These are phyloP conservation scores for Coccinonectria pachysandricola DNA, from an alignment of 2,329 filamentous ascomycete genomes.

Conservation along the genomic window DNA sequence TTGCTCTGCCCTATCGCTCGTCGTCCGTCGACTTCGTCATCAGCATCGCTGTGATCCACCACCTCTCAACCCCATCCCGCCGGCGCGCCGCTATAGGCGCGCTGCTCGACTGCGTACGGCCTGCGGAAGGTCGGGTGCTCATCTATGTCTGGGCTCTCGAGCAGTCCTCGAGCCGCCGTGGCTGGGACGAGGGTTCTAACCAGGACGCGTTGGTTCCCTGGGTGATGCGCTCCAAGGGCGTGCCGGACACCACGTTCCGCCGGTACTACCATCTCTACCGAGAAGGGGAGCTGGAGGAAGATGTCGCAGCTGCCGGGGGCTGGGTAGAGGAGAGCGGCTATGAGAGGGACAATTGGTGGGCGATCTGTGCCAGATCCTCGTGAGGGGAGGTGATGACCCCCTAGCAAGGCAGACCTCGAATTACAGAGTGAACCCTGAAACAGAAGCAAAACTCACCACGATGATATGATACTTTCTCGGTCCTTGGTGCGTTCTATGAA, in stretches of 20 bases:
- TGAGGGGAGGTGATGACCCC: constrained; percentile 6
- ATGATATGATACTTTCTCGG: too few species aligned
- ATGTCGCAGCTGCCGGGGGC: constrained; percentile 66
- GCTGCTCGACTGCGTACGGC: constrained; percentile 56
- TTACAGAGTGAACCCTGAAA: constrained; percentile 6
- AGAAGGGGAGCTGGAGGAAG: constrained; percentile 74
- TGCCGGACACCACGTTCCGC: constrained; percentile 54
- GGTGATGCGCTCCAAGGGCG: constrained; percentile 50
- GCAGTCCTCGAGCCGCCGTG: constrained; percentile 74
- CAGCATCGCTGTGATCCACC: constrained; percentile 88
- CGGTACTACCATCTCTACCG: constrained; percentile 92
- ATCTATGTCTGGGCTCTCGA: constrained; percentile 95
- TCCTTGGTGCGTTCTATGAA: too few species aligned
- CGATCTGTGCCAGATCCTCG: constrained; percentile 39
- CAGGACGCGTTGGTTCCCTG: constrained; percentile 96
- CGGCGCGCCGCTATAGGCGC: constrained; percentile 61
- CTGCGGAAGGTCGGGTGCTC: constrained; percentile 57
- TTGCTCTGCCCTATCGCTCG: constrained; percentile 68
- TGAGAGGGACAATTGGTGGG: constrained; percentile 99
- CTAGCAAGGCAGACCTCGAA: constrained; percentile 4
- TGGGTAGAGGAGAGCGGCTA: constrained; percentile 71
- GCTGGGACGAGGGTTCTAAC: constrained; percentile 73
- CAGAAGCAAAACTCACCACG: constrained; percentile 4
- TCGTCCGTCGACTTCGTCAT: constrained; percentile 68
- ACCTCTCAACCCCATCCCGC: constrained; percentile 69